phyloP scores from a whole-genome alignment of 371 early-diverging fungal genomes.

The Mortierella sp. region DNA sequence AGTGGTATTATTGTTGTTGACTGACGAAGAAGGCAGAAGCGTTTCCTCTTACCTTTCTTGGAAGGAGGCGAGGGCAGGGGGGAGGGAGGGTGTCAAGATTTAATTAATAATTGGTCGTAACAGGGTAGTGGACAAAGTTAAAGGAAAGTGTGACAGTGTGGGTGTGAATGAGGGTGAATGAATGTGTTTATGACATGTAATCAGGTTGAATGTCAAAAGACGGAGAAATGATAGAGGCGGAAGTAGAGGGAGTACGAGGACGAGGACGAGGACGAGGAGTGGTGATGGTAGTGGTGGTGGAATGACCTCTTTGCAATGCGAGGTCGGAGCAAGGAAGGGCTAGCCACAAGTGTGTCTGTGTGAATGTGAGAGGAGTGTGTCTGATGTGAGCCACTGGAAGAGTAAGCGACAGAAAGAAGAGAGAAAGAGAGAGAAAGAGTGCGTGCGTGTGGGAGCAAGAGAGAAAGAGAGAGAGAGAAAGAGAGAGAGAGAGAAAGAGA shows the following conservation, averaged over 20 bases:
- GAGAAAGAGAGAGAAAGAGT: not conserved
- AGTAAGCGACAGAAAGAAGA: not conserved
- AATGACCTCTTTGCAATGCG: slow-evolving; percentile 35
- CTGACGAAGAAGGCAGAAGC: no score
- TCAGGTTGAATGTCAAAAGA: not conserved
- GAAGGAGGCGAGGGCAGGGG: no score
- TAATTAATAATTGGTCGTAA: no score
- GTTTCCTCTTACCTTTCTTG: no score
- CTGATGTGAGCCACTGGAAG: not conserved
- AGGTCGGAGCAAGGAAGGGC: slow-evolving; percentile 28
- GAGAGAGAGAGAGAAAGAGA: slow-evolving; percentile 7
- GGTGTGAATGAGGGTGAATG: not conserved
- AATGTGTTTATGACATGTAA: no score
- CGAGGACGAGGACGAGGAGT: not conserved
- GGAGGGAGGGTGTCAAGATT: no score
- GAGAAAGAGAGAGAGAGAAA: not conserved
- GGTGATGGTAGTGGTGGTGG: not conserved
- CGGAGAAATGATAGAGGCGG: not conserved
- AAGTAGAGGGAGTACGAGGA: not conserved
- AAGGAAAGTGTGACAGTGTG: not conserved
- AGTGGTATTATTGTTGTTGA: no score
- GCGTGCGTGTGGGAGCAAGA: no score
- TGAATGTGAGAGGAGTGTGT: not conserved
- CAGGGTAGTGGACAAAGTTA: no score
- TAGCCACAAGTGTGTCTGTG: not conserved